phyloP scores from a whole-genome alignment of 1,284 basidiomycete species.

The Malassezia obtusa region DNA sequence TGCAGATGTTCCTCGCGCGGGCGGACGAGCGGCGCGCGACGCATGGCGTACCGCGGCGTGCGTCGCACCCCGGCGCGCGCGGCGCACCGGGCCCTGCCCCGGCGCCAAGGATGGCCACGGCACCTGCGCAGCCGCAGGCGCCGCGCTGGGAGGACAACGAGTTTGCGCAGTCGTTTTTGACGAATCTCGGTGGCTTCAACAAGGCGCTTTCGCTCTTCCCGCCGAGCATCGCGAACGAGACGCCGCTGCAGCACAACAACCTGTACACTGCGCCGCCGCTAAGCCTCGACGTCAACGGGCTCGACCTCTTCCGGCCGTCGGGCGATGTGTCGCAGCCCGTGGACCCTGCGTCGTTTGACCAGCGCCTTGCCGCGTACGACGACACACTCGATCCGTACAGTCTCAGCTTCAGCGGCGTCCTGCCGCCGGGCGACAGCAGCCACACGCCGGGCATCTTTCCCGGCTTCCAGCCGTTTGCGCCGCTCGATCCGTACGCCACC shows the following conservation, averaged over 20 bases:
- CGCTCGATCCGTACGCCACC: not conserved
- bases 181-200: slow-evolving; percentile 29
- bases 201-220: not conserved
- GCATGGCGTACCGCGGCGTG: no score
- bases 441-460: not conserved
- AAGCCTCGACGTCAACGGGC: not conserved
- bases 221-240: not conserved
- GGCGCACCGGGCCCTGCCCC: slow-evolving; percentile 8
- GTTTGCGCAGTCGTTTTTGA: slow-evolving; percentile 25
- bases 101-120: not conserved
- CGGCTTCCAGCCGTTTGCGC: not conserved
- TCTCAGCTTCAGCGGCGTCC: not conserved
- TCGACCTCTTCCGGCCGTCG: not conserved
- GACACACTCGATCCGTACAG: not conserved
- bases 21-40: slow-evolving; percentile 35
- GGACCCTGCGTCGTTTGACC: not conserved
- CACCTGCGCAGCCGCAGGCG: not conserved
- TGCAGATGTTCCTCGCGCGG: slow-evolving; percentile 39
- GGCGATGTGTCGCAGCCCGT: not conserved
- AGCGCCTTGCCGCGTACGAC: not conserved
- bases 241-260: not conserved
- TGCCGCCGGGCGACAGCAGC: not conserved
- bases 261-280: not conserved
- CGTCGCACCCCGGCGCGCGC: slow-evolving; percentile 21
- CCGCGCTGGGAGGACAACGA: not conserved